phyloP scores from a whole-genome alignment of 345 rosid genomes.

The Gynandropsis gynandra region DNA sequence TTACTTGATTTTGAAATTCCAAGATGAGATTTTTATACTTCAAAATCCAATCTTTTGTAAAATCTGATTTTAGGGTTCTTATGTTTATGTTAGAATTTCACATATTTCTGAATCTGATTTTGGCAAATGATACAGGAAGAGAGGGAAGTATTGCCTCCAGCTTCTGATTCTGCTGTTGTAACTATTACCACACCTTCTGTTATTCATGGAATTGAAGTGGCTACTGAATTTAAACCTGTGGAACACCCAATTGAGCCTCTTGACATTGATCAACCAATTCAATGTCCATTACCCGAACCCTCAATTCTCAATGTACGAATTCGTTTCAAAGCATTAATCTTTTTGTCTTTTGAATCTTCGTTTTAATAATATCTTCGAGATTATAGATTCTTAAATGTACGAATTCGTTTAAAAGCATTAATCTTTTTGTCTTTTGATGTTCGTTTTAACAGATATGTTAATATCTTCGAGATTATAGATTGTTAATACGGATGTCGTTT shows the following conservation, averaged over 20 bases:
- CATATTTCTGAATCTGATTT: background rate
- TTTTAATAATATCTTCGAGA: too few relatives aligned
- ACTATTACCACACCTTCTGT: conserved; percentile 32
- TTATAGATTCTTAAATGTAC: too few relatives aligned
- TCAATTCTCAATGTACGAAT: conserved; percentile 77
- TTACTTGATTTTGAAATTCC: background rate
- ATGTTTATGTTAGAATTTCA: background rate
- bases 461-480: too few relatives aligned
- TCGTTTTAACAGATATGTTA: too few relatives aligned
- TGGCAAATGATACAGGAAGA: conserved; percentile 52
- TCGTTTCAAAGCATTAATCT: conserved; percentile 1
- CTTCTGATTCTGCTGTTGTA: conserved; percentile 31
- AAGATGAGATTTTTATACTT: background rate
- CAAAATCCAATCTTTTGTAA: background rate
- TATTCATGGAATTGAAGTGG: conserved; percentile 84
- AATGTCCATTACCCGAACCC: conserved; percentile 86
- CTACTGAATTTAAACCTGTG: conserved; percentile 83
- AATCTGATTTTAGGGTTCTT: background rate
- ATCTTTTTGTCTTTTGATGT: too few relatives aligned
- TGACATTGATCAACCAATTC: conserved; percentile 70
- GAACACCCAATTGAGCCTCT: conserved; percentile 87
- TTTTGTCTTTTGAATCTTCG: too few relatives aligned
- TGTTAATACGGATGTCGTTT: too few relatives aligned
- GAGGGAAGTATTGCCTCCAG: conserved; percentile 56
- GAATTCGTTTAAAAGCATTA: too few relatives aligned